Percentiles rank a stretch among this genome's conserved stretches.
These are phyloP conservation scores for Solanum hybrid DNA, from an alignment of 305 asterid species.

Conservation along the genomic window DNA sequence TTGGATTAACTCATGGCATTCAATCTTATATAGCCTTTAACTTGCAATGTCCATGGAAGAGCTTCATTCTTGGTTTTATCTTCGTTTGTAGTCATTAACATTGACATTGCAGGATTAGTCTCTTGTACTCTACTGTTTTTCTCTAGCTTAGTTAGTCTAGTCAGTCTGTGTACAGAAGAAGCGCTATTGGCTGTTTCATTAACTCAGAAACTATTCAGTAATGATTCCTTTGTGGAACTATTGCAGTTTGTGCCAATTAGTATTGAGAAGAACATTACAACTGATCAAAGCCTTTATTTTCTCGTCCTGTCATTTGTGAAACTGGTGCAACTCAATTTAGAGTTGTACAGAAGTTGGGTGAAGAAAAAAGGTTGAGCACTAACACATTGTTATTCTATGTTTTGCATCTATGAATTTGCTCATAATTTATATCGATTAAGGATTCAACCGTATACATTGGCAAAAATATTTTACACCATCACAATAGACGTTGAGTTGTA, in stretches of 20 bases:
- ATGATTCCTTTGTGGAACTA: not conserved
- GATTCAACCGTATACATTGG: not conserved
- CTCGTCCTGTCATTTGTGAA: no score
- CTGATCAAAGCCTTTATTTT: not conserved
- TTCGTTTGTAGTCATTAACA: not conserved
- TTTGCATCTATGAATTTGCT: not conserved
- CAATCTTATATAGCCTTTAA: not conserved
- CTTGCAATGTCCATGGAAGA: not conserved
- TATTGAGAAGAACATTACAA: not conserved
- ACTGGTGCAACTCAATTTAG: not conserved
- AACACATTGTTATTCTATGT: not conserved
- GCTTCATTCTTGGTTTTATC: not conserved
- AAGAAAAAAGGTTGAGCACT: not conserved
- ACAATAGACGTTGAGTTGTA: not conserved
- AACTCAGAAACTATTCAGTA: not conserved
- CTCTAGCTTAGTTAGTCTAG: not conserved
- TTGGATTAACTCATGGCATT: not conserved
- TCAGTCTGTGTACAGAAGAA: conserved; percentile 1
- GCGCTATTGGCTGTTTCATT: not conserved
- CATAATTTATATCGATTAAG: not conserved
- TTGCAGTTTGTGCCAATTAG: not conserved
- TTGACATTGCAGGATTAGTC: not conserved
- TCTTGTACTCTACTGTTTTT: not conserved
- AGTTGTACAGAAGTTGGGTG: not conserved
- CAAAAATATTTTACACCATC: not conserved